Conservation (phyloP, 495 filamentous ascomycete species). For the Penicillium flavigenum region DNA sequence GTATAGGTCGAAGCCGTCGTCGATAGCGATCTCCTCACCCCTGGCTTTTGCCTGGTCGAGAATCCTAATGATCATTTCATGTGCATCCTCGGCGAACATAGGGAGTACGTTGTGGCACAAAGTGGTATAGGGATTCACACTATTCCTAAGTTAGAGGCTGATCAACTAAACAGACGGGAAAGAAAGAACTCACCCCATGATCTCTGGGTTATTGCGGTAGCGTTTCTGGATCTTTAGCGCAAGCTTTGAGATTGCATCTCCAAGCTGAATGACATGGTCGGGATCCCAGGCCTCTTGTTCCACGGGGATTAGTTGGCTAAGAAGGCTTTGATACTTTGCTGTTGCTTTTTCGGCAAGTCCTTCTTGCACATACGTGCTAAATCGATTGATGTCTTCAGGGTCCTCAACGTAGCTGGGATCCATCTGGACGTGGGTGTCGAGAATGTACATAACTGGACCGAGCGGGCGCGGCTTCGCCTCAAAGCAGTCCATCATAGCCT, state of each 20-base stretch:
- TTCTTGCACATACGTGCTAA: constrained; percentile 64
- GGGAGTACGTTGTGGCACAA: constrained; percentile 83
- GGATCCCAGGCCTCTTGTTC: constrained; percentile 79
- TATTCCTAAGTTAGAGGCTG: constrained; percentile 28
- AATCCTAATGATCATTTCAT: constrained; percentile 77
- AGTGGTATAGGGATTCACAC: constrained; percentile 76
- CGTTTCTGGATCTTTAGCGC: constrained; percentile 86
- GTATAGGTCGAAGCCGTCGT: constrained; percentile 95
- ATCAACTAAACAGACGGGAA: constrained; percentile 5
- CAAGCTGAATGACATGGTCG: constrained; percentile 81
- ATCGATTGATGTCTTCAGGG: constrained; percentile 66
- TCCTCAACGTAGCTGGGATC: constrained; percentile 74
- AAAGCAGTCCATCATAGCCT: constrained; percentile 81
- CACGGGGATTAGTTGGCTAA: constrained; percentile 71
- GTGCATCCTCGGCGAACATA: constrained; percentile 81
- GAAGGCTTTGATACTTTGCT: constrained; percentile 67
- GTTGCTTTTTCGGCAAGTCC: constrained; percentile 72
- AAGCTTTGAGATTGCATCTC: constrained; percentile 77
- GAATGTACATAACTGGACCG: constrained; percentile 76
- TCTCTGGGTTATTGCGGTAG: constrained; percentile 81
- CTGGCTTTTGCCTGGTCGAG: constrained; percentile 64
- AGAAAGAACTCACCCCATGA: constrained; percentile 66
- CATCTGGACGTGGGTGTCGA: constrained; percentile 77
- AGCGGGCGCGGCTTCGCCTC: constrained; percentile 78
- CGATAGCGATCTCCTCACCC: constrained; percentile 73